Conservation (phyloP, 805 yeast species). For the Maudiozyma bulderi region DNA sequence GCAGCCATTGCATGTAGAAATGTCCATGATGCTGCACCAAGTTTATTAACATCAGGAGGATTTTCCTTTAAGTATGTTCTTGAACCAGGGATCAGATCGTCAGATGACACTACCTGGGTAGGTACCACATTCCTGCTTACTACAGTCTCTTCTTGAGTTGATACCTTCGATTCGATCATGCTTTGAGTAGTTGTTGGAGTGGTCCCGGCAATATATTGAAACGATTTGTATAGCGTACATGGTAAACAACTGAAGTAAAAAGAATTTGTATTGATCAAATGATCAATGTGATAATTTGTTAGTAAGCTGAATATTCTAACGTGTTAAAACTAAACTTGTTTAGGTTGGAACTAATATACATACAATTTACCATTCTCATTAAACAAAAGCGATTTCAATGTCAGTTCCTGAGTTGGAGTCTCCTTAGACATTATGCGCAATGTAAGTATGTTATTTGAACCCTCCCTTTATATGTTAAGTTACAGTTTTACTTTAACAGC, state of each 20-base stretch:
- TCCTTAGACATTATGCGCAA: constrained; percentile 2
- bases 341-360: constrained; percentile 27
- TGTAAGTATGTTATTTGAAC: neutral
- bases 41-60: constrained; percentile 78
- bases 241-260: constrained; percentile 55
- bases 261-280: neutral
- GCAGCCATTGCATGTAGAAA: constrained; percentile 87
- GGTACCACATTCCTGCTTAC: constrained; percentile 17
- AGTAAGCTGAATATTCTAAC: constrained; percentile 10
- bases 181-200: neutral
- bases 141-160: constrained; percentile 30
- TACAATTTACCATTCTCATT: constrained; percentile 92
- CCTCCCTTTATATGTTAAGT: neutral
- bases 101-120: neutral
- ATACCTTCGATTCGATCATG: neutral
- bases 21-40: constrained; percentile 90
- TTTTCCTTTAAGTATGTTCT: constrained; percentile 40
- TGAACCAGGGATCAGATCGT: constrained; percentile 33
- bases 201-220: constrained; percentile 33
- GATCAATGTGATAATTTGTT: neutral
- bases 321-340: no score
- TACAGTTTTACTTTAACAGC: no score
- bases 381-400: constrained; percentile 28
- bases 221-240: constrained; percentile 72
- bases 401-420: neutral